A percentile compares a stretch with the other conserved stretches of the same genome.
These are phyloP conservation scores for Besnoitia besnoiti DNA, from an alignment of 169 alveolate genomes.

Conservation along the genomic window DNA sequence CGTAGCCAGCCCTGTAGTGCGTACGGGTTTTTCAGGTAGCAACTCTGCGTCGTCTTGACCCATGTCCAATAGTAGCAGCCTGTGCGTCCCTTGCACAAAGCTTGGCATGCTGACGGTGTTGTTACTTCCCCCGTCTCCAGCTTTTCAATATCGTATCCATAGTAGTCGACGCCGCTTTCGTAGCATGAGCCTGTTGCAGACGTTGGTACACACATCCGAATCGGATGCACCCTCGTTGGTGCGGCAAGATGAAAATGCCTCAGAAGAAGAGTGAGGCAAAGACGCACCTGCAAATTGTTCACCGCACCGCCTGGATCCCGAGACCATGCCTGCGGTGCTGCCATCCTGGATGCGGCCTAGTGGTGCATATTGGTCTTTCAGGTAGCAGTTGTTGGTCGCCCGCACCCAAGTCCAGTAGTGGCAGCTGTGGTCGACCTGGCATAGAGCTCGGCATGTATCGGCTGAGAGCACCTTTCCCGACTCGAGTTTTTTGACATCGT, in stretches of 20 bases:
- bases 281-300: neutral
- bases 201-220: neutral
- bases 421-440: neutral
- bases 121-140: neutral
- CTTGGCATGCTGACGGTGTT: neutral
- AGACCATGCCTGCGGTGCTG: constrained; percentile 23
- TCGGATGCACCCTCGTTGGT: too few species aligned
- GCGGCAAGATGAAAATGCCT: too few species aligned
- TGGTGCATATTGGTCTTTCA: constrained; percentile 17
- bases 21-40: constrained; percentile 6
- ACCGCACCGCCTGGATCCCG: constrained; percentile 34
- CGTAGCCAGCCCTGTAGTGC: neutral
- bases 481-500: constrained; percentile 35
- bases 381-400: constrained; percentile 41
- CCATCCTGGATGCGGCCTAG: neutral
- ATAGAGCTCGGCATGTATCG: constrained; percentile 18
- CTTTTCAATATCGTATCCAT: neutral
- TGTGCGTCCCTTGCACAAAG: neutral
- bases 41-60: neutral
- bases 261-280: too few species aligned
- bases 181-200: neutral
- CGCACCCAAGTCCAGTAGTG: constrained; percentile 44
- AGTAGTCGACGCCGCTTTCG: constrained; percentile 9
- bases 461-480: constrained; percentile 25
- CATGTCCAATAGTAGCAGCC: neutral